Evolutionary conservation across 441 rosid genomes (phyloP).

Genomic region (Dalechampia spathulata): DNA sequence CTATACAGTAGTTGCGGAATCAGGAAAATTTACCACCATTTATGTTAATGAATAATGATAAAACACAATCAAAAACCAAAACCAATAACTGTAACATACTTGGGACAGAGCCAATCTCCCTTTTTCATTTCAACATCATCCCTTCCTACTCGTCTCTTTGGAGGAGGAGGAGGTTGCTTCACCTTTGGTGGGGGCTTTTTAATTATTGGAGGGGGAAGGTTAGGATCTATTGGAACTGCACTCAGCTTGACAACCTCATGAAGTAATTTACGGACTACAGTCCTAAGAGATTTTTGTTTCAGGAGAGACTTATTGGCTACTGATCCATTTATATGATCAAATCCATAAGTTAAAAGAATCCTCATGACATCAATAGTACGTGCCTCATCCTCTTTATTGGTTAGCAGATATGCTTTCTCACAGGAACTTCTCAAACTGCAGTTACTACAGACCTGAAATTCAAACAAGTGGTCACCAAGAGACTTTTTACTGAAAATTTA

Average conservation of each 20-base stretch:
- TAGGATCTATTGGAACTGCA: constrained; percentile 88
- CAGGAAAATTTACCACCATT: background rate
- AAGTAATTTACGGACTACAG: constrained; percentile 73
- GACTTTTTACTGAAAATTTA: constrained; percentile 1
- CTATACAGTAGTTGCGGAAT: background rate
- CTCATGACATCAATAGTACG: constrained; percentile 79
- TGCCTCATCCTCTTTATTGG: constrained; percentile 93
- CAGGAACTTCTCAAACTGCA: constrained; percentile 88
- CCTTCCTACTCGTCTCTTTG: constrained; percentile 85
- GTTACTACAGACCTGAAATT: constrained; percentile 84
- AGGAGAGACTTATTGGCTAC: constrained; percentile 49
- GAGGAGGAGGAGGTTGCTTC: constrained; percentile 95
- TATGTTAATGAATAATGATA: background rate
- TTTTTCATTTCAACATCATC: constrained; percentile 95
- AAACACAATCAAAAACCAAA: background rate
- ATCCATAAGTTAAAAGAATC: constrained; percentile 63
- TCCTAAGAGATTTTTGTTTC: constrained; percentile 69
- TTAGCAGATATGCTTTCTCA: constrained; percentile 66
- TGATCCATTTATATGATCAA: constrained; percentile 51
- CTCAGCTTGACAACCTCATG: constrained; percentile 85
- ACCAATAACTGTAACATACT: constrained; percentile 64
- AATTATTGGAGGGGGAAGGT: constrained; percentile 82
- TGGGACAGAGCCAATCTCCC: constrained; percentile 97
- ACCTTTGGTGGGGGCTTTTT: constrained; percentile 84
- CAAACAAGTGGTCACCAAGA: constrained; percentile 15